Evolutionary conservation across 208 protist genomes (phyloP), one percentile per base, ranked within the genome.

Genomic region (Trypanosoma vivax): DNA sequence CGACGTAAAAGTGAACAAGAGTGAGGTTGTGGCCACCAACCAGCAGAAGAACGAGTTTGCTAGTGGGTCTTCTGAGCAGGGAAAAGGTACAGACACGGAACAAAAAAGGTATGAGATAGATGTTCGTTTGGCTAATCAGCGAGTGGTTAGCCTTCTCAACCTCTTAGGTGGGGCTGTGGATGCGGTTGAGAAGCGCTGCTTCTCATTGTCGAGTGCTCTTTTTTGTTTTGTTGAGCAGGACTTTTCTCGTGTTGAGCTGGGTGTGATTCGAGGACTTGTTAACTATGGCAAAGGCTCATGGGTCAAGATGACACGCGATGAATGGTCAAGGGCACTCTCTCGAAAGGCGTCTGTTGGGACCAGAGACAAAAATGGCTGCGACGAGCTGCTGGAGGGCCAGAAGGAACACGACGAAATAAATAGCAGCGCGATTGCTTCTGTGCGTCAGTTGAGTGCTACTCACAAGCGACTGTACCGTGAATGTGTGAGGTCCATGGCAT

Each of bases 191-290:
- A 43, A 46, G 14, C 13, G 25, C 10, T 24, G 6, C 21, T 10
- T 18, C 1, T 34, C 46, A 9, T 45, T 68, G 25, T 21, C 29
- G 0, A 37, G 27, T 5, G 46, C 21, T 47, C 42, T 70, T 3
- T 68, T 89, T 48, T 92, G 85, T 59, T 82, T 88, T 33, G 41
- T 82, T n/a, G 79, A 89, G 10, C 68, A 73, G 23, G 73, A 83
- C 1, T 92, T 79, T 57, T 63, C 66, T 7, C 75, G 81, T 9
- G 53, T 76, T 5, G 76, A 83, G 21, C 50, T 83, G 52, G 77
- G 68, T 4, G 76, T 88, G 39, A 67, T 74, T 23, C 81, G 85
- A 5, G 81, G 74, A 3, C 69, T 92, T 5, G 60, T 88, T n/a
- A 80, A 81, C 21, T 57, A 77, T 34, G 78, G 85, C 23, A 68